Percentiles rank a stretch among this genome's conserved stretches.
phyloP scores from a whole-genome alignment of 2,329 filamentous ascomycete species.

The Hypoxylon sp. region DNA sequence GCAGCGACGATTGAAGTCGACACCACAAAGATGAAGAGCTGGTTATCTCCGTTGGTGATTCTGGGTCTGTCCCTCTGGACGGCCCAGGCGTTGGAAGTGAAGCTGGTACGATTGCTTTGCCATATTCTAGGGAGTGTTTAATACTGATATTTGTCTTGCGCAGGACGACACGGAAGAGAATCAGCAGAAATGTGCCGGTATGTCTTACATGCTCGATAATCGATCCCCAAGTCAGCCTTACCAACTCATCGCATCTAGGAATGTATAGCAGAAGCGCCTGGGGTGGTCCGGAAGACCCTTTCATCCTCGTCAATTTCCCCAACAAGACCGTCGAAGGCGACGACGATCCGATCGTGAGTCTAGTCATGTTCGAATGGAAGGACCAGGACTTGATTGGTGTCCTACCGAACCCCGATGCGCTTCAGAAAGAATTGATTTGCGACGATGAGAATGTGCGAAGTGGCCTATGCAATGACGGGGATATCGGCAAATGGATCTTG shows the following conservation, averaged over 20 bases:
- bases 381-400: constrained; percentile 83
- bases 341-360: constrained; percentile 78
- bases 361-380: constrained; percentile 94
- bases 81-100: constrained; percentile 64
- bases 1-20: constrained; percentile 37
- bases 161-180: constrained; percentile 81
- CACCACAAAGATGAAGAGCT: constrained; percentile 61
- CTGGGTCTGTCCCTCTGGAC: constrained; percentile 65
- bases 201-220: constrained; percentile 32
- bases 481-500: constrained; percentile 86
- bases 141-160: constrained; percentile 27
- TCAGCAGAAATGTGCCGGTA: constrained; percentile 79
- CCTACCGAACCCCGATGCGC: constrained; percentile 61
- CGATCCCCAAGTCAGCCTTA: constrained; percentile 9
- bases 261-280: constrained; percentile 94
- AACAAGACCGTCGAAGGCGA: constrained; percentile 65
- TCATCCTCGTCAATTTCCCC: constrained; percentile 84
- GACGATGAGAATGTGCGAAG: constrained; percentile 73
- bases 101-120: constrained; percentile 56
- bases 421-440: constrained; percentile 77
- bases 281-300: constrained; percentile 88
- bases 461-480: constrained; percentile 76
- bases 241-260: constrained; percentile 58
- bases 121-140: constrained; percentile 2
- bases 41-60: constrained; percentile 58